Evolutionary conservation across 2,329 filamentous ascomycete genomes (phyloP).

Genomic region (Clonostachys byssicola): DNA sequence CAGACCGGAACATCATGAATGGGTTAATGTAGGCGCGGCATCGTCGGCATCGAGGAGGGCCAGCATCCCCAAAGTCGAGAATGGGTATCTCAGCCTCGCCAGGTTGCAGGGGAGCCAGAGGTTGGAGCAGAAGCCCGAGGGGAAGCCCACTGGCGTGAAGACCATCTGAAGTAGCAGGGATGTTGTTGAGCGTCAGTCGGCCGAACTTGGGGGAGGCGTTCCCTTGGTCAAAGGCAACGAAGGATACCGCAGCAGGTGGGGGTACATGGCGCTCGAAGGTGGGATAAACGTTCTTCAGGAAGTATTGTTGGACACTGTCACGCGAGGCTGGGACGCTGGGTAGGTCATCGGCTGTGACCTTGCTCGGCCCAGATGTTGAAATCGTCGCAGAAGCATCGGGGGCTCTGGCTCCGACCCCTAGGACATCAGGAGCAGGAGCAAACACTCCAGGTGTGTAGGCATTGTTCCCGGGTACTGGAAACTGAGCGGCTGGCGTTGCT

Average conservation of each 20-base stretch:
- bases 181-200: slow-evolving; percentile 87
- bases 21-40: slow-evolving; percentile 98
- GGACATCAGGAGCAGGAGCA: not conserved
- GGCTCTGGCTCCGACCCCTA: slow-evolving; percentile 12
- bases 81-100: slow-evolving; percentile 88
- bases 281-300: slow-evolving; percentile 82
- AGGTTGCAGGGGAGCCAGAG: slow-evolving; percentile 74
- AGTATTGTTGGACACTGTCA: slow-evolving; percentile 79
- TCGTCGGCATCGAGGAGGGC: slow-evolving; percentile 85
- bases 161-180: slow-evolving; percentile 78
- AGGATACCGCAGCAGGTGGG: slow-evolving; percentile 82
- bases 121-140: slow-evolving; percentile 83
- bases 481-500: slow-evolving; percentile 13
- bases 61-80: slow-evolving; percentile 87
- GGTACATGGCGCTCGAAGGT: slow-evolving; percentile 94
- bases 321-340: slow-evolving; percentile 85
- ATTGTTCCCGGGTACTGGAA: slow-evolving; percentile 1
- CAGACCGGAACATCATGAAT: slow-evolving; percentile 95
- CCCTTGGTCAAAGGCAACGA: slow-evolving; percentile 92
- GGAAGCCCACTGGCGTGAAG: slow-evolving; percentile 78
- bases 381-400: slow-evolving; percentile 23
- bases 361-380: slow-evolving; percentile 22
- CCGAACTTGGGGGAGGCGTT: slow-evolving; percentile 95
- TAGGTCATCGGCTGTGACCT: slow-evolving; percentile 87
- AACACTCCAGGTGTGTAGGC: not conserved